These are phyloP conservation scores for Canna indica DNA, from an alignment of 176 grass and related monocot genomes.

Conservation along the genomic window DNA sequence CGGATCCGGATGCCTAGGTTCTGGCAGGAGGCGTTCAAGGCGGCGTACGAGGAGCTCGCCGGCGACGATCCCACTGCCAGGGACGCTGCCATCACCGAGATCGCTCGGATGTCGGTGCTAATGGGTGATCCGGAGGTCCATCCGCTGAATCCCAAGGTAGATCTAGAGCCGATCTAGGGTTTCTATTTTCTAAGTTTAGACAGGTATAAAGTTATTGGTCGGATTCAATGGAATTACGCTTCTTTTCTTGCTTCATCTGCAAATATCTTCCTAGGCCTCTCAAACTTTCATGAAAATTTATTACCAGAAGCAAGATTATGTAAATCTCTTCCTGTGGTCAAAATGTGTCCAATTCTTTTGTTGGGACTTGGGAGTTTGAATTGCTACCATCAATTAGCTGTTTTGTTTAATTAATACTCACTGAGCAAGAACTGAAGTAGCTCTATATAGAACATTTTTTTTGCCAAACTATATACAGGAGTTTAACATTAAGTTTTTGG, in stretches of 20 bases:
- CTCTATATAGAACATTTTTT: no score
- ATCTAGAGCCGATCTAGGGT: neutral
- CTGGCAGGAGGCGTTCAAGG: constrained; percentile 96
- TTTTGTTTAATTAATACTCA: no score
- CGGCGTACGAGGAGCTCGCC: constrained; percentile 83
- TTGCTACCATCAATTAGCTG: neutral
- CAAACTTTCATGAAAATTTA: neutral
- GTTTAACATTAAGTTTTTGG: neutral
- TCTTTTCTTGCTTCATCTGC: neutral
- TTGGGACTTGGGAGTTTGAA: neutral
- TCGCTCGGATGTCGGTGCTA: constrained; percentile 57
- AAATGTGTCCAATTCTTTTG: neutral
- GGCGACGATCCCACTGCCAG: constrained; percentile 48
- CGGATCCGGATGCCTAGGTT: constrained; percentile 52
- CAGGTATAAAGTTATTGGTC: neutral
- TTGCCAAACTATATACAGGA: no score
- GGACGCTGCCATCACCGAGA: constrained; percentile 66
- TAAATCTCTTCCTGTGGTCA: neutral
- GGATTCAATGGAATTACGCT: neutral
- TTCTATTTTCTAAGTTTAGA: neutral
- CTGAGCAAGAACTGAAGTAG: no score
- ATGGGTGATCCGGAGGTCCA: constrained; percentile 53
- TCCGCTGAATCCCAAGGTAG: constrained; percentile 14
- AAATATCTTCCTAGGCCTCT: neutral
- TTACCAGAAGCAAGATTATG: neutral